Base-by-base conservation (phyloP, 306 rosid genomes). In the Macrotyloma uniflorum region DNA sequence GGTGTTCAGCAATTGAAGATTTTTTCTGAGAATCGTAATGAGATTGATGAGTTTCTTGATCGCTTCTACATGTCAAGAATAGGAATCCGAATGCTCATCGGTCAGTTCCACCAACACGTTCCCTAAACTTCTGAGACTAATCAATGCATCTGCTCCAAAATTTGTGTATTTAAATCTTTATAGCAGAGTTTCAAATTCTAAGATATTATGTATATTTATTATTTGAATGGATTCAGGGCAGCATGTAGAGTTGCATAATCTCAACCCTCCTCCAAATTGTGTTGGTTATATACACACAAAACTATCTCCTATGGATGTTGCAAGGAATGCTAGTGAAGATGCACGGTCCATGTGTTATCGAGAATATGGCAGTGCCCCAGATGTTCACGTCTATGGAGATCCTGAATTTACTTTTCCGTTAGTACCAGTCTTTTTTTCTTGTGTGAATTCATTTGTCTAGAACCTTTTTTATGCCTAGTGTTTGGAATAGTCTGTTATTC, bases 11-110 rank as follows among this genome's bases (percentile, higher is more conserved):
- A 91, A 81, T 85, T 95, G 88, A 95, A 95, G 75, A 84, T 83
- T 32, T 78, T 70, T 40, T 71, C 80, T 7, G 81, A 85, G 76
- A 97, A 87, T 85, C 89, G 80, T 28, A 86, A 75, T 45, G 98
- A 89, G 84, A 95, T 95, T 82, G 93, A 95, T 63, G 93, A 90
- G 65, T 95, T 95, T 80, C 86, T 95, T 67, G 99, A 95, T 73
- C 96, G 97, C 51, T 93, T 95, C 78, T 95, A 95, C 92, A 70
- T 95, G 99, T 93, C 99, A 8, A 88, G 99, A 86, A 95, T 95
- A 65, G 99, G 99, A 81, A 93, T 95, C 70, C 98, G 98, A 5
- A 93, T 95, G 99, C 97, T 95, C 18, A 95, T 95, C 16, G 98
- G 98, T 95, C 63, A 67, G 85, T 74, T 84, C 30, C 16, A 0